Evolutionary conservation across 257 asterid genomes (phyloP), one percentile per base, ranked within the genome.

Genomic region (Buddleja alternifolia): DNA sequence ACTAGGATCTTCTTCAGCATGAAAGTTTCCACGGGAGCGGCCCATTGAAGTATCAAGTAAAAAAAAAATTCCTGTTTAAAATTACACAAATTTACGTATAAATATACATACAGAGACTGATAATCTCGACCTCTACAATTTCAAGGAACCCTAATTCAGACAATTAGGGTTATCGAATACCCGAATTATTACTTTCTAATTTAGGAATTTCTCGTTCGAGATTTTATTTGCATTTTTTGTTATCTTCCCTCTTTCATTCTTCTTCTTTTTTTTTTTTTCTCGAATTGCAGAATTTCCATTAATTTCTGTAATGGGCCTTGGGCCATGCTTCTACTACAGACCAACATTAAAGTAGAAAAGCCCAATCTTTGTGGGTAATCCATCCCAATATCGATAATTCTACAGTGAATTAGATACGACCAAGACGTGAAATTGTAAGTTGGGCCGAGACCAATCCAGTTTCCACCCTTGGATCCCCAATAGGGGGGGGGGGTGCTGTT

Each of bases 1-100:
- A 67, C 81, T 83, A 67, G 84, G 95, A 85, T 90, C 97, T 67
- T 88, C 97, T 50, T 85, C 95, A 42, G 92, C 75, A 46, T 86
- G 90, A 51, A 88, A 88, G 74, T 86, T 91, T 53, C 93, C 90
- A 64, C 95, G 96, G 71, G 96, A 91, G 47, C 97, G 88, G 68
- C 97, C 97, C 97, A 91, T 90, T 70, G 71, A 77, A 75, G 71
- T 77, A 70, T 73, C 68, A 47, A 70, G 39, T 20, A 52, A 40
- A 63, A 14, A 11, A 44, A 14, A 40, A 19, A 29, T 69, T 62
- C 57, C 34, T 36, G 60, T 11, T 39, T 37, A 59, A 48, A 57
- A 53, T 53, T 45, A 77, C 63, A 76, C 19, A n/a, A 63, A 70
- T 45, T 53, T 41, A 42, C 69, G 60, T n/a, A 20, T 45, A 12